phyloP scores from a whole-genome alignment of 805 yeast species.

The Ogataea allantospora region DNA sequence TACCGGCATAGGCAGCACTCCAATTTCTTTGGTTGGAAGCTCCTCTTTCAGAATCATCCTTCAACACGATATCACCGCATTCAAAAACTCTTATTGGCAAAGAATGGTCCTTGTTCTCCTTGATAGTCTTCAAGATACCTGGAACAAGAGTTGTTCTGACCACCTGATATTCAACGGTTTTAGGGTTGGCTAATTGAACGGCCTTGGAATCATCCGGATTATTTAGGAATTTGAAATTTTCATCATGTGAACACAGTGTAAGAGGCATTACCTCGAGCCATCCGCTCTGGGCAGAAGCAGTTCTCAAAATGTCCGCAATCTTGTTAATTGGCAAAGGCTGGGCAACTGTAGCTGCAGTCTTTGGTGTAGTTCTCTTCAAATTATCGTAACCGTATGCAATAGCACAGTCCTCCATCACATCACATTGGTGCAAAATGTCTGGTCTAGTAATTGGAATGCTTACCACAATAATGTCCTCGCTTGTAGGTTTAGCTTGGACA shows the following conservation, averaged over 20 bases:
- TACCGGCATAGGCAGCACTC: conserved; percentile 93
- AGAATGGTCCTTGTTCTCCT: conserved; percentile 93
- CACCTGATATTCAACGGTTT: conserved; percentile 94
- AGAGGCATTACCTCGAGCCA: conserved; percentile 96
- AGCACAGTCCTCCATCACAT: conserved; percentile 98
- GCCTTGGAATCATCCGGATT: conserved; percentile 69
- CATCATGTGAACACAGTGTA: conserved; percentile 94
- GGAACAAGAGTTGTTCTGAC: conserved; percentile 94
- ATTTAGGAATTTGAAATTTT: conserved; percentile 86
- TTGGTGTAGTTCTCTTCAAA: conserved; percentile 73
- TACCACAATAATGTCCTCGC: conserved; percentile 57
- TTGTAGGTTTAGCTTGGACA: conserved; percentile 58
- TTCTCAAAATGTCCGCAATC: conserved; percentile 84
- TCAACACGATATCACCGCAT: conserved; percentile 90
- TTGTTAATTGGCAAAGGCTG: conserved; percentile 89
- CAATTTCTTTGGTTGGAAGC: conserved; percentile 92
- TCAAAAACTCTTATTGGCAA: conserved; percentile 95
- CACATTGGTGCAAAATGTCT: conserved; percentile 95
- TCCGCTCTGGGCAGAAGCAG: conserved; percentile 90
- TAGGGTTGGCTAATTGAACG: conserved; percentile 92
- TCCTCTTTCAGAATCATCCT: conserved; percentile 80
- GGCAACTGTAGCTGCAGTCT: conserved; percentile 77
- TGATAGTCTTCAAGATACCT: conserved; percentile 90
- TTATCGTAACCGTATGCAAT: conserved; percentile 94
- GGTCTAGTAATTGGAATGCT: conserved; percentile 91